These are phyloP conservation scores for Gossypium stocksii DNA, from an alignment of 345 rosid species.

Conservation along the genomic window DNA sequence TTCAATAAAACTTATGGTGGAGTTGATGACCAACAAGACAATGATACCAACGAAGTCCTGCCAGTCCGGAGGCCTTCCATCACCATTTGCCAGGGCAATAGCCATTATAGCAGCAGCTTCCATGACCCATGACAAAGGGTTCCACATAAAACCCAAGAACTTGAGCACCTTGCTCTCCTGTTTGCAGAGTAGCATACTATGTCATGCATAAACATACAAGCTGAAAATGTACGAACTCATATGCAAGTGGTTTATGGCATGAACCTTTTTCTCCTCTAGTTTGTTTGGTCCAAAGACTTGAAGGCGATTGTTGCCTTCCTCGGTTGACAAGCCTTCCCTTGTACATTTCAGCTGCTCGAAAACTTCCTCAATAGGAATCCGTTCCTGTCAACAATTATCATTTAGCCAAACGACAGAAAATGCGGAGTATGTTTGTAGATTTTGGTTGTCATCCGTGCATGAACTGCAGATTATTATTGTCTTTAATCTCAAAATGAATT, in stretches of 20 bases:
- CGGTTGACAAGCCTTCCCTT: conserved; percentile 47
- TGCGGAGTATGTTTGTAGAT: background rate
- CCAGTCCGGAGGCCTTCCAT: conserved; percentile 85
- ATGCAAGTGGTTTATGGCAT: background rate
- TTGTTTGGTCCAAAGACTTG: conserved; percentile 86
- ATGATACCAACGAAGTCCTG: conserved; percentile 85
- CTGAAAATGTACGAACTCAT: background rate
- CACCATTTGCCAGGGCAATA: conserved; percentile 73
- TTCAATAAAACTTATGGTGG: conserved; percentile 87
- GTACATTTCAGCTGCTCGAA: conserved; percentile 58
- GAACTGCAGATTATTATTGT: background rate
- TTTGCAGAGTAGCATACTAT: conserved; percentile 4
- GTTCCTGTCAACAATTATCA: conserved; percentile 34
- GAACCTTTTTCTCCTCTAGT: conserved; percentile 84
- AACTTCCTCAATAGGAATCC: conserved; percentile 84
- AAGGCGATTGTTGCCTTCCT: conserved; percentile 69
- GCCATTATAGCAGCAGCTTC: conserved; percentile 92
- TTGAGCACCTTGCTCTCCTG: conserved; percentile 82
- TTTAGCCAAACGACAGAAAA: conserved; percentile 5
- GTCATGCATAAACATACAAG: background rate
- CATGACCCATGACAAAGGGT: conserved; percentile 98
- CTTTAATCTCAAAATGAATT: background rate
- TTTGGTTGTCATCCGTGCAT: background rate
- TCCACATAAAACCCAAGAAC: conserved; percentile 98
- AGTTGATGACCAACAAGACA: conserved; percentile 67